Evolutionary conservation across 2,329 filamentous ascomycete species (phyloP), one percentile per base, ranked within the genome.

Genomic region (Graphiopsis chlorocephala): DNA sequence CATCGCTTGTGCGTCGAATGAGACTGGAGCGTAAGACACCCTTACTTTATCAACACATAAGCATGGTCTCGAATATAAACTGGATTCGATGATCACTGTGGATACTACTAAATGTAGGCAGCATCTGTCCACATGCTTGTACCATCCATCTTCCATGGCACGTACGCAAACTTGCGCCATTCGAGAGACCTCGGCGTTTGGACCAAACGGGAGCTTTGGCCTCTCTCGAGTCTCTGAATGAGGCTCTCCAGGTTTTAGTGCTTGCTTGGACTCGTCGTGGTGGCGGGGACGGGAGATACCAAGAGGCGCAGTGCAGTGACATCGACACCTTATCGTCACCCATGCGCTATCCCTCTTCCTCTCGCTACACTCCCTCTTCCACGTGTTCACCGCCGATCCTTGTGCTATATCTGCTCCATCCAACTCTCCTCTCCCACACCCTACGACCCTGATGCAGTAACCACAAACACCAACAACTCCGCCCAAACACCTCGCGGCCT

Each of bases 221-320:
- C 6, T 55, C 52, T 15, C n/a, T n/a, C n/a, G 28, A 17, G 47
- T 47, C n/a, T 47, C 8, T 15, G 10, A 28, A 23, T 25, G 25
- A n/a, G 50, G 50, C 50, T 28, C 50, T 53, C 50, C 50, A 53
- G 26, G 50, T n/a, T 53, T 31, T 31, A 31, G 50, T 53, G 50
- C 50, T 53, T 14, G 50, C 50, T 53, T 28, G 26, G 10, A 17
- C 25, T 25, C 25, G 50, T 29, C 15, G 25, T 6, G 60, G 60
- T 62, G 60, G 60, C 60, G 60, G 60, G 60, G 31, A 52, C 45
- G 59, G 23, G 59, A 61, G 59, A 62, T 55, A 62, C 60, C 60
- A 62, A 55, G 60, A 23, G 28, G 60, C 60, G 60, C 47, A 25
- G 53, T 62, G 60, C 47, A 25, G 53, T 62, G 60, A 62, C 60